Percentiles rank a stretch among this genome's conserved stretches.
Conservation (phyloP, 495 filamentous ascomycete species). For the Apodospora peruviana region DNA sequence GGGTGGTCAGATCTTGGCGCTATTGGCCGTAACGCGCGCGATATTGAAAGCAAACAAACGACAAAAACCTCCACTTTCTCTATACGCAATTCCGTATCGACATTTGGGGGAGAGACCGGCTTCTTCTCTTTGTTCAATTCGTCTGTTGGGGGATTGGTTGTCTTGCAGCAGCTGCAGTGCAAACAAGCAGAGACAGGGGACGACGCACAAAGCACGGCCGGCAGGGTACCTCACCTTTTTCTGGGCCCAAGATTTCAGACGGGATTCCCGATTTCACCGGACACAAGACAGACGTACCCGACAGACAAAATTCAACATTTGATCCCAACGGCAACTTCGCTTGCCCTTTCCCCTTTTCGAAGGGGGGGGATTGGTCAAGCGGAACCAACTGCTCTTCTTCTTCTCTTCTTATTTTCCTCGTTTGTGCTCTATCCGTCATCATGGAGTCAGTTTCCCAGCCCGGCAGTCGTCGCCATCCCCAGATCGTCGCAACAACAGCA, state of each 20-base stretch:
- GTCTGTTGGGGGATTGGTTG: neutral
- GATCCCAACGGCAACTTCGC: neutral
- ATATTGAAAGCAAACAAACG: neutral
- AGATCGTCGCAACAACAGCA: too few relatives aligned
- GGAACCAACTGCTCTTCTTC: too few relatives aligned
- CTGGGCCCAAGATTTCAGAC: neutral
- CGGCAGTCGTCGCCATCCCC: constrained; percentile 3
- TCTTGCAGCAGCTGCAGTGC: neutral
- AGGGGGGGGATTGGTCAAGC: constrained; percentile 2
- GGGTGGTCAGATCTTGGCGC: too few relatives aligned
- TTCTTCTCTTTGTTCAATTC: neutral
- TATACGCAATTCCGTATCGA: too few relatives aligned
- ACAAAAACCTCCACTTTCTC: too few relatives aligned
- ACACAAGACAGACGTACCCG: neutral
- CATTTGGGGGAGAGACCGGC: too few relatives aligned
- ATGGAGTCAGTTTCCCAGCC: constrained; percentile 10
- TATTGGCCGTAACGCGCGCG: neutral
- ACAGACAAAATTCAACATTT: too few relatives aligned
- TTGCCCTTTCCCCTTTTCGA: neutral
- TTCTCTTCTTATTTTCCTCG: neutral
- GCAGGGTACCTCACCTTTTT: neutral
- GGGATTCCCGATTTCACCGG: neutral
- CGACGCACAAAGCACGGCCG: neutral
- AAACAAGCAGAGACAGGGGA: neutral
- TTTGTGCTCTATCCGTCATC: neutral